Percentiles rank a stretch among this genome's conserved stretches.
Conservation (phyloP, 2,329 filamentous ascomycete species). For the Tolypocladium ophioglossoides region DNA sequence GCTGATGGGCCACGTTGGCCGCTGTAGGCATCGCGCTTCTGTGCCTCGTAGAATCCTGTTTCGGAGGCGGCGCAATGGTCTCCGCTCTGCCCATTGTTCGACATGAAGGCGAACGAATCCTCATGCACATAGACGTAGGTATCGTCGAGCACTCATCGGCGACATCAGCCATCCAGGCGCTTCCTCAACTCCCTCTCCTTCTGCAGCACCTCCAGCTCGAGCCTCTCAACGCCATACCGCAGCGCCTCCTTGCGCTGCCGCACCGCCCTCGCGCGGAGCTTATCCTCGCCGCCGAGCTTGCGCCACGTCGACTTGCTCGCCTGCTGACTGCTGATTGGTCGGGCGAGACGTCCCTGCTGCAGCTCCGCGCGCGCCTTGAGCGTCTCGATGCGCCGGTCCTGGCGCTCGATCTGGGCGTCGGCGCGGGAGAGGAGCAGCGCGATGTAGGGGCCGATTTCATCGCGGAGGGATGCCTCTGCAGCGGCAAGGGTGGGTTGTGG, state of each 20-base stretch:
- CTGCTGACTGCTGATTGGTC: constrained; percentile 11
- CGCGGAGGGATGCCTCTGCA: constrained; percentile 74
- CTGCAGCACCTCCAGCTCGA: constrained; percentile 80
- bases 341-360: constrained; percentile 57
- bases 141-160: background rate
- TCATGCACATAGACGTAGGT: background rate
- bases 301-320: constrained; percentile 10
- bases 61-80: background rate
- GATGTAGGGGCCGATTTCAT: constrained; percentile 84
- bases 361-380: constrained; percentile 75
- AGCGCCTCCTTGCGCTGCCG: constrained; percentile 75
- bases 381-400: constrained; percentile 72
- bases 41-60: background rate
- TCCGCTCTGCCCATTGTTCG: background rate
- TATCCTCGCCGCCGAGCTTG: constrained; percentile 42
- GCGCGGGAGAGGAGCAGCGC: constrained; percentile 68
- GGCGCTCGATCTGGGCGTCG: constrained; percentile 72
- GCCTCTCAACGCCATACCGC: constrained; percentile 74
- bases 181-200: constrained; percentile 50
- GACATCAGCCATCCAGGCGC: constrained; percentile 20
- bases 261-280: constrained; percentile 47
- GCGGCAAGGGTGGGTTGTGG: constrained; percentile 72
- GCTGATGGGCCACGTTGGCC: constrained; percentile 10
- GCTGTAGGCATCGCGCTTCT: background rate
- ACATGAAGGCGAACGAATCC: background rate